Conservation (phyloP, 2,329 filamentous ascomycete species). For the Calycina marina region DNA sequence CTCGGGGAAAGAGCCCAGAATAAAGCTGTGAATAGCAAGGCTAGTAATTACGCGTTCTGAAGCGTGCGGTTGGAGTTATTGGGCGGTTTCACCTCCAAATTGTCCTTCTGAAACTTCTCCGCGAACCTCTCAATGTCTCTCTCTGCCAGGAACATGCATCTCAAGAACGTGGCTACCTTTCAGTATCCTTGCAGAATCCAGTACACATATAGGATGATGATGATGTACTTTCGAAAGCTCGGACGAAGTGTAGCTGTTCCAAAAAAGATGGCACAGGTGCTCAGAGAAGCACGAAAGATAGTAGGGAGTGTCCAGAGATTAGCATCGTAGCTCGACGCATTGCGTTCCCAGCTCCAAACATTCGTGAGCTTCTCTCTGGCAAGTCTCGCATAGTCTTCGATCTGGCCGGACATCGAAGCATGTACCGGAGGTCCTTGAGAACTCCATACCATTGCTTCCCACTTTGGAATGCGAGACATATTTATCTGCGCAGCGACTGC, state of each 20-base stretch:
- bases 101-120: too few species aligned
- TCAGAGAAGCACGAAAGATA: not conserved
- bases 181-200: slow-evolving; percentile 16
- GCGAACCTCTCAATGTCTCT: not conserved
- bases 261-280: not conserved
- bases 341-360: not conserved
- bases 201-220: not conserved
- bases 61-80: too few species aligned
- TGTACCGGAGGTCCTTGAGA: slow-evolving; percentile 27
- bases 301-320: not conserved
- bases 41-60: too few species aligned
- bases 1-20: not conserved
- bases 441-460: not conserved
- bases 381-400: not conserved
- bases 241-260: not conserved
- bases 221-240: not conserved
- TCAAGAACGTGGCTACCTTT: slow-evolving; percentile 28
- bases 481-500: slow-evolving; percentile 30
- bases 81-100: too few species aligned
- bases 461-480: slow-evolving; percentile 21
- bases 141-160: slow-evolving; percentile 32
- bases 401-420: slow-evolving; percentile 8
- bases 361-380: not conserved
- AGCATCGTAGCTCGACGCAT: not conserved
- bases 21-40: too few species aligned